phyloP scores from a whole-genome alignment of 768 basidiomycete genomes.

The Leucocoprinus leucothites region DNA sequence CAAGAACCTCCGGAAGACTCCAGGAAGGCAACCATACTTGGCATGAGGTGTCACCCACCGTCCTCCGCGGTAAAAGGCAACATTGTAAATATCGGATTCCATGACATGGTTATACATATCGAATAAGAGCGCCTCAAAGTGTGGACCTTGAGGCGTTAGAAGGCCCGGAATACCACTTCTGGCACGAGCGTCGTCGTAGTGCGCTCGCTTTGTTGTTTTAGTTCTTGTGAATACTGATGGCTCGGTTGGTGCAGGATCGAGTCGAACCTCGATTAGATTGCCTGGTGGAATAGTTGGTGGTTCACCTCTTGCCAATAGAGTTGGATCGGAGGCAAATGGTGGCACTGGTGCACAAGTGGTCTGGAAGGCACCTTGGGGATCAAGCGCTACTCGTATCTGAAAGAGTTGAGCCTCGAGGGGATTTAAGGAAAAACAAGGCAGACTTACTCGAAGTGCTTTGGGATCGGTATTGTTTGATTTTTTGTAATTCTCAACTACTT shows the following conservation, averaged over 20 bases:
- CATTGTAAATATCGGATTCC: slow-evolving; percentile 70
- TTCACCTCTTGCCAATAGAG: slow-evolving; percentile 29
- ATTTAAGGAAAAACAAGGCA: slow-evolving; percentile 7
- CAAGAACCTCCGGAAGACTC: slow-evolving; percentile 68
- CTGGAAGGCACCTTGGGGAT: slow-evolving; percentile 25
- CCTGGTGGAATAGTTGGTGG: slow-evolving; percentile 23
- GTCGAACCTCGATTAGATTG: slow-evolving; percentile 38
- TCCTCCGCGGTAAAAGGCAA: slow-evolving; percentile 57
- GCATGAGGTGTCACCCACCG: slow-evolving; percentile 67
- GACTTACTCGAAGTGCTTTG: slow-evolving; percentile 30
- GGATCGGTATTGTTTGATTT: slow-evolving; percentile 15
- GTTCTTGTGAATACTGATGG: slow-evolving; percentile 58
- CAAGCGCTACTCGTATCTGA: slow-evolving; percentile 53
- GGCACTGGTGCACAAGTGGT: slow-evolving; percentile 8
- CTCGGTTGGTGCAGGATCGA: slow-evolving; percentile 55
- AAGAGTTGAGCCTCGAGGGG: neutral
- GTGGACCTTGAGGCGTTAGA: slow-evolving; percentile 21
- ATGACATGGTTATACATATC: slow-evolving; percentile 47
- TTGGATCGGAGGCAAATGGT: slow-evolving; percentile 38
- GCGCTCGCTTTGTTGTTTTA: slow-evolving; percentile 64
- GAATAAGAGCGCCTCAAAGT: slow-evolving; percentile 64
- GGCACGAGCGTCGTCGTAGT: slow-evolving; percentile 62
- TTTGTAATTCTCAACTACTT: slow-evolving; percentile 33
- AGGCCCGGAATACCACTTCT: slow-evolving; percentile 45
- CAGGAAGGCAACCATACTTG: slow-evolving; percentile 65